Percentiles rank a stretch among this genome's conserved stretches.
Conservation (phyloP, 805 yeast genomes). For the Sugiyamaella smithiae region DNA sequence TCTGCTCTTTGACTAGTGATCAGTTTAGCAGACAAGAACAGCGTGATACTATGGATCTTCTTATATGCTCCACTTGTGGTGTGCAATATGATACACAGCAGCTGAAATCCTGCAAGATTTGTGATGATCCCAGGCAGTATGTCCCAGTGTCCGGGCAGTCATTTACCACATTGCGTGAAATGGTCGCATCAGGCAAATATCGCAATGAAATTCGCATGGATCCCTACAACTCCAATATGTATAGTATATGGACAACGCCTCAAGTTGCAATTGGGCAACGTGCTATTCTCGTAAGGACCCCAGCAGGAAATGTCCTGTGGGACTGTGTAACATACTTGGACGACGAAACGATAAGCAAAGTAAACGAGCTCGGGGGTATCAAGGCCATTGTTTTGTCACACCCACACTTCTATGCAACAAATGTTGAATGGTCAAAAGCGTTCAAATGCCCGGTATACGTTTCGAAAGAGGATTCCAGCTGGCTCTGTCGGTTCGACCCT, state of each 20-base stretch:
- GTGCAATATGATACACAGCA: neutral
- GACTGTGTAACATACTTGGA: constrained; percentile 15
- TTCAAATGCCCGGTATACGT: constrained; percentile 20
- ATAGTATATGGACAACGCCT: constrained; percentile 20
- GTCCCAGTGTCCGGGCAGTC: constrained; percentile 2
- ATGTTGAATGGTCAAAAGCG: constrained; percentile 25
- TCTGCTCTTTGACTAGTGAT: too few relatives aligned
- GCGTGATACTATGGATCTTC: neutral
- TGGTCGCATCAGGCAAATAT: neutral
- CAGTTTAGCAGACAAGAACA: too few relatives aligned
- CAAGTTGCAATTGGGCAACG: constrained; percentile 25
- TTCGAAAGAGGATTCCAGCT: constrained; percentile 17
- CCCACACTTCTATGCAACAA: constrained; percentile 23
- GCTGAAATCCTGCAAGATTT: neutral
- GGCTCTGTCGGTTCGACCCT: constrained; percentile 4
- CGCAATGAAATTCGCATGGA: constrained; percentile 15
- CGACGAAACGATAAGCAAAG: neutral
- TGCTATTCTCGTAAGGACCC: constrained; percentile 20
- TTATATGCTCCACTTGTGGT: neutral
- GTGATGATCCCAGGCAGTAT: constrained; percentile 4
- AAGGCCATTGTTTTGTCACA: constrained; percentile 23
- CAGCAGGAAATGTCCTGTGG: constrained; percentile 23
- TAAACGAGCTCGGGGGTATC: constrained; percentile 13
- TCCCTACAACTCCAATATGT: constrained; percentile 12
- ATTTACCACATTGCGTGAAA: neutral